These are phyloP conservation scores for Chalciporus sp. DNA, from an alignment of 1,284 basidiomycete species.

Conservation along the genomic window DNA sequence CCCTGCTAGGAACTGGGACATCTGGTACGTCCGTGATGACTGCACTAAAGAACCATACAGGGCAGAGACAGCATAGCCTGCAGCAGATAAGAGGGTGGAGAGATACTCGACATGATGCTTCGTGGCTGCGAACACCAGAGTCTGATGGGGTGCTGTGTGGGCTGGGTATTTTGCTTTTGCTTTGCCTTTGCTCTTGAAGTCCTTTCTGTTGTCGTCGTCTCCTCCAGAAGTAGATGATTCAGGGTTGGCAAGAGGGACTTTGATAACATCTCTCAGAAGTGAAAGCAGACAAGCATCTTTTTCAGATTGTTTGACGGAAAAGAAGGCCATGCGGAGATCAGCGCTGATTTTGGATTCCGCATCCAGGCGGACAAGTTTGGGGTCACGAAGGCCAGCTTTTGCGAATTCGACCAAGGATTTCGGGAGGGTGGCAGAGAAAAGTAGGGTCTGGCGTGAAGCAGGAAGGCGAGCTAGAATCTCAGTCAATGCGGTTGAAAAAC, in stretches of 20 bases:
- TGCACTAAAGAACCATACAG: slow-evolving; percentile 98
- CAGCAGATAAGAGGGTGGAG: slow-evolving; percentile 73
- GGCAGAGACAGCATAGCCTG: slow-evolving; percentile 94
- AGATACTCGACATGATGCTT: slow-evolving; percentile 99
- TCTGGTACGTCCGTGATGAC: slow-evolving; percentile 86
- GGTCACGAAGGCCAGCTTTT: slow-evolving; percentile 92
- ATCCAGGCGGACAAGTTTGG: slow-evolving; percentile 93
- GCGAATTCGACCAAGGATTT: slow-evolving; percentile 97
- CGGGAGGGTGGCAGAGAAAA: slow-evolving; percentile 96
- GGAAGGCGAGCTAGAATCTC: slow-evolving; percentile 93
- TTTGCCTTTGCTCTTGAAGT: slow-evolving; percentile 54
- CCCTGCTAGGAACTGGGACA: slow-evolving; percentile 89
- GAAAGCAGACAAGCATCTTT: slow-evolving; percentile 92
- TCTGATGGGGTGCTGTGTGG: slow-evolving; percentile 79
- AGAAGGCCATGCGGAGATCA: slow-evolving; percentile 93
- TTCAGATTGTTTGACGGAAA: slow-evolving; percentile 90
- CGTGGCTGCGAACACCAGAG: slow-evolving; percentile 95
- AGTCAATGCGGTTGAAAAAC: slow-evolving; percentile 89
- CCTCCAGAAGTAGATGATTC: slow-evolving; percentile 29
- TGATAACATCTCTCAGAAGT: slow-evolving; percentile 86
- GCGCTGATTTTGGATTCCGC: slow-evolving; percentile 95
- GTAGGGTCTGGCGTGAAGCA: slow-evolving; percentile 82
- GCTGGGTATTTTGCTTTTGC: slow-evolving; percentile 44
- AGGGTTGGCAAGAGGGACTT: slow-evolving; percentile 63
- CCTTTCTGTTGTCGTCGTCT: slow-evolving; percentile 34